Base-by-base conservation (phyloP, 1,284 basidiomycete species). In the Austroboletus rostrupii region DNA sequence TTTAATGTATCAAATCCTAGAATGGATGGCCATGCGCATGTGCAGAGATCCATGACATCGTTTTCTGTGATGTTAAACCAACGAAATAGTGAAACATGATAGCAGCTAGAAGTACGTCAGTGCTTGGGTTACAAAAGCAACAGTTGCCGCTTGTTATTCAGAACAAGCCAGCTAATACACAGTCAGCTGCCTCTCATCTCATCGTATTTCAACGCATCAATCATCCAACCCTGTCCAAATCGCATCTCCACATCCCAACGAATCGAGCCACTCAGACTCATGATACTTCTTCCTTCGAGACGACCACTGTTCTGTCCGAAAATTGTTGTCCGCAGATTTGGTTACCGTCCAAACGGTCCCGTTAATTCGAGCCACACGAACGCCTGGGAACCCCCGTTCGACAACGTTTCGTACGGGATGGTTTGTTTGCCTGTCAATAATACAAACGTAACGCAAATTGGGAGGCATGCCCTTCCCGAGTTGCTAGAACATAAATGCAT, bases 181-280 rank as follows among this genome's bases (percentile, higher is more conserved):
- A 26, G 23, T 7, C 9, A 26, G 23, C 23, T 26, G 23, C 23
- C 23, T 26, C 23, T 26, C 23, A 26, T 26, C 23, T 8, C 23
- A 26, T 26, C 23, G 1, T 26, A 26, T 26, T 26, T 8, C 23
- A 26, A 26, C 6, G 23, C 23, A 7, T 26, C 23, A 26, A 5
- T 7, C 23, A 26, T 26, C 23, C 23, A 26, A 26, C 23, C 23
- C 23, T 26, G 23, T 33, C 32, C 32, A 33, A 14, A 69, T 49
- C 31, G 77, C 77, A 50, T 78, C 78, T 44, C 76, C 74, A 49
- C 80, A 82, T 0, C 75, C 79, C 12, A 77, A 62, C 71, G 79
- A 81, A 59, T 84, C 81, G 21, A 86, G 66, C 81, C 81, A 85
- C 57, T 85, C 81, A 10, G 65, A 66, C 6, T 71, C 70, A 54